Base-by-base conservation (phyloP, 352 stramenopile genomes). In the Lagenidium giganteum region DNA sequence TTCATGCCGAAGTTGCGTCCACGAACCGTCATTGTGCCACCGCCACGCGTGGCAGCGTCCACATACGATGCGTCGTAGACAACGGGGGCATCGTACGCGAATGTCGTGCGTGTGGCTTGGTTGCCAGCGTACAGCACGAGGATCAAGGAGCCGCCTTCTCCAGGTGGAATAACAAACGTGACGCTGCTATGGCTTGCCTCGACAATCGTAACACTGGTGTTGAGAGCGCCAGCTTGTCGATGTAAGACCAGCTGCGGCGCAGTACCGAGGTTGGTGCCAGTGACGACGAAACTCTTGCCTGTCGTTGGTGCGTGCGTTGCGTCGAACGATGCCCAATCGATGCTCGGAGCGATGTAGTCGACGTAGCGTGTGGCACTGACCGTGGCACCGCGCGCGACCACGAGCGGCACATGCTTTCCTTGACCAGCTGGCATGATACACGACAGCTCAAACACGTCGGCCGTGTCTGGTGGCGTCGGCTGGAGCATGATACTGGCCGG, bases 1-100 rank as follows among this genome's bases (percentile, higher is more conserved):
- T 18, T 58, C 2, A 52, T 51, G 14, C 70, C 75, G 37, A 87
- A 85, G 50, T 84, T 87, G 2, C 29, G 12, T 1, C 75, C 75
- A 0, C 11, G 44, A 6, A 87, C 59, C 13, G 42, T 67, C 59
- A 88, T 69, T 8, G 48, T 36, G 7, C 65, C 70, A 14, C 72
- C 72, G 8, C 67, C 67, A 17, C 49, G 46, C 5, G 75, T 83
- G 3, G 67, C 64, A 11, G 47, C 54, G 17, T 72, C 60, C 2
- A 44, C 61, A 8, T 62, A 49, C 8, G 54, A 34, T 4, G 80
- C 51, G n/a, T 9, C 60, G 22, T 43, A 28, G 7, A 88, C 65
- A 29, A 68, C 49, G 2, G 76, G 76, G 17, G 46, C 36, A 14
- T 83, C 64, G 47, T 88, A 88, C 8, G 12, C 51, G 23, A 88